phyloP scores from a whole-genome alignment of 192 early-diverging fungal genomes.

The Phycomyces nitens region DNA sequence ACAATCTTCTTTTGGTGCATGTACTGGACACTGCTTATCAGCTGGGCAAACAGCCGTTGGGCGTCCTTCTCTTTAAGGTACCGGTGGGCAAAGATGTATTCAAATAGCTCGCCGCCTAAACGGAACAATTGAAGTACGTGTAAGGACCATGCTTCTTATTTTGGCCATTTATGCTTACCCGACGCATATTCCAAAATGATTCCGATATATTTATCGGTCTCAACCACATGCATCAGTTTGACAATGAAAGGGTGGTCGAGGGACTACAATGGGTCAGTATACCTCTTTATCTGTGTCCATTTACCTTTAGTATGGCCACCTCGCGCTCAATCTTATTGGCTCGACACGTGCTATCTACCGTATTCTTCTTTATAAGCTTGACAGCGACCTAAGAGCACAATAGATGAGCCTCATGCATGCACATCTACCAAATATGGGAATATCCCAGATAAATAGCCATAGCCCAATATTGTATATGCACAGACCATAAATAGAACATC shows the following conservation, averaged over 20 bases:
- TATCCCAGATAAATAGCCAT: not conserved
- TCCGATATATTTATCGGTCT: conserved; percentile 80
- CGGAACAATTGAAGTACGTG: conserved; percentile 4
- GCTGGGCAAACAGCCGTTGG: conserved; percentile 71
- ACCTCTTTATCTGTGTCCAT: not conserved
- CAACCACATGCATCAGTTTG: conserved; percentile 75
- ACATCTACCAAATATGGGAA: not conserved
- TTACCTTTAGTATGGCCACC: conserved; percentile 88
- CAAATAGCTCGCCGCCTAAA: conserved; percentile 56
- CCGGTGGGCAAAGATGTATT: conserved; percentile 77
- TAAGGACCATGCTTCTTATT: not conserved
- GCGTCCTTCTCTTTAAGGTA: conserved; percentile 78
- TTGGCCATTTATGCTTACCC: conserved; percentile 33
- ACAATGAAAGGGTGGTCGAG: conserved; percentile 76
- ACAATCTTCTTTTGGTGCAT: conserved; percentile 76
- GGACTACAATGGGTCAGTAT: conserved; percentile 39
- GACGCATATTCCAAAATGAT: conserved; percentile 85
- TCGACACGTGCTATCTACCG: conserved; percentile 69
- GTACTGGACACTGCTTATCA: conserved; percentile 70
- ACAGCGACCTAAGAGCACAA: conserved; percentile 70
- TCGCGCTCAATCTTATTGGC: conserved; percentile 89
- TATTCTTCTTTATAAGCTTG: conserved; percentile 92
- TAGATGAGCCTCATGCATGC: no score
- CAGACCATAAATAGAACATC: not conserved
- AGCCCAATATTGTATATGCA: not conserved